Percentiles rank a stretch among this genome's conserved stretches.
These are phyloP conservation scores for Clonostachys solani DNA, from an alignment of 2,329 filamentous ascomycete genomes.

Conservation along the genomic window DNA sequence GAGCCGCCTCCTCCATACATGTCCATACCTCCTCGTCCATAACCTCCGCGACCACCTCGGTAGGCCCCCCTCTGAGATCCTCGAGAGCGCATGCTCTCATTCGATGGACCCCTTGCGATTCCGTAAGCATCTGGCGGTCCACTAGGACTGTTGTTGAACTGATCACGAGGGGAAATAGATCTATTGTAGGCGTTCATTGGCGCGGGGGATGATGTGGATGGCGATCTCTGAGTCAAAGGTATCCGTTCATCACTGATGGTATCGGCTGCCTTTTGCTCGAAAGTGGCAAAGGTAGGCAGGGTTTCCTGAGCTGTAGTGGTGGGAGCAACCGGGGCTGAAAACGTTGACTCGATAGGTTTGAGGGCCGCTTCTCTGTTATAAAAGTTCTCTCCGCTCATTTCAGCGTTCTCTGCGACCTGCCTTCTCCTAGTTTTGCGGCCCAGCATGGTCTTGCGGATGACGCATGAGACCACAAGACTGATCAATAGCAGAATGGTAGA, in stretches of 20 bases:
- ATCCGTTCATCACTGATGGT: slow-evolving; percentile 64
- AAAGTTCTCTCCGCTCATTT: slow-evolving; percentile 95
- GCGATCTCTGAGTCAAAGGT: slow-evolving; percentile 55
- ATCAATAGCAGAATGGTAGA: slow-evolving; percentile 82
- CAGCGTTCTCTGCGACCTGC: slow-evolving; percentile 87
- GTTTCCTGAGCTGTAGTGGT: slow-evolving; percentile 35
- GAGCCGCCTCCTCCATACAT: slow-evolving; percentile 31
- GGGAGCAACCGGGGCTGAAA: slow-evolving; percentile 25
- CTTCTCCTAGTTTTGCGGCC: slow-evolving; percentile 90
- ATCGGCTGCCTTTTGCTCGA: slow-evolving; percentile 62
- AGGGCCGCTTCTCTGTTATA: slow-evolving; percentile 67
- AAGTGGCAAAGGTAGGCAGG: slow-evolving; percentile 56
- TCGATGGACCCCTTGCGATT: slow-evolving; percentile 38
- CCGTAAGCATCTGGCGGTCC: slow-evolving; percentile 39
- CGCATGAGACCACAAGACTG: slow-evolving; percentile 82
- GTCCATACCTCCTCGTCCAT: slow-evolving; percentile 44
- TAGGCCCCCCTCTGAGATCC: slow-evolving; percentile 1
- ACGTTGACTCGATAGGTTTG: slow-evolving; percentile 29
- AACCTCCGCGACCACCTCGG: slow-evolving; percentile 39
- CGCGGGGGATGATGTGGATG: slow-evolving; percentile 2
- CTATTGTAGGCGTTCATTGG: slow-evolving; percentile 7
- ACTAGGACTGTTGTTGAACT: slow-evolving; percentile 57
- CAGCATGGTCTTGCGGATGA: slow-evolving; percentile 89
- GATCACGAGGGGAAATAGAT: slow-evolving; percentile 46
- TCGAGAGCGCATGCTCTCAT: slow-evolving; percentile 4